A percentile compares a stretch with the other conserved stretches of the same genome.
These are phyloP conservation scores for Acanthamoeba royreba DNA, from an alignment of 208 protist species.

Conservation along the genomic window DNA sequence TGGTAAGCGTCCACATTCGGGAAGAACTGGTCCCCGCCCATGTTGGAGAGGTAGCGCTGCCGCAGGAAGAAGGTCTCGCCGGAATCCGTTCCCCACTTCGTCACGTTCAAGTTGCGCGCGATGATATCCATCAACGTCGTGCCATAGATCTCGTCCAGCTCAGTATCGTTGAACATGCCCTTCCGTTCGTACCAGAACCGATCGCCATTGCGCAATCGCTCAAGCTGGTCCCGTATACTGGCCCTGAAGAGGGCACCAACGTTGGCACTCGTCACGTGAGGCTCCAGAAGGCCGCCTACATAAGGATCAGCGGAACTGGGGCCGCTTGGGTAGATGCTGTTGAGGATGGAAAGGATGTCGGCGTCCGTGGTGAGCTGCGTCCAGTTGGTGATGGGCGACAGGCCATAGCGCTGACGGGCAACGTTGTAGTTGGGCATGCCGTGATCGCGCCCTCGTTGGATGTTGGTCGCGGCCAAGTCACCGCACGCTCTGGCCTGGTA, in stretches of 20 bases:
- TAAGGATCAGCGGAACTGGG: slow-evolving; percentile 1
- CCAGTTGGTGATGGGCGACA: background rate
- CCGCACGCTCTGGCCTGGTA: background rate
- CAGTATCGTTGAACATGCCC: background rate
- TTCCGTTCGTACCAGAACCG: slow-evolving; percentile 49
- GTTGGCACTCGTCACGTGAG: background rate
- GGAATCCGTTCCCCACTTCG: background rate
- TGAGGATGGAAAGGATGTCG: background rate
- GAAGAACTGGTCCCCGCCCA: background rate
- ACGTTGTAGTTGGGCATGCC: background rate
- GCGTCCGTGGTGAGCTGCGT: background rate
- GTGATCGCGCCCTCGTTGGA: slow-evolving; percentile 1
- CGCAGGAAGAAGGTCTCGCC: background rate
- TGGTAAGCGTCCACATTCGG: background rate
- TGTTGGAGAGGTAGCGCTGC: background rate
- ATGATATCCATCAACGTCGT: slow-evolving; percentile 11
- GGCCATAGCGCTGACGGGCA: background rate
- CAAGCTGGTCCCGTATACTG: slow-evolving; percentile 1
- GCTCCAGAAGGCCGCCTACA: background rate
- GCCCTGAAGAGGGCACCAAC: slow-evolving; percentile 21
- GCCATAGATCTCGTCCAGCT: background rate
- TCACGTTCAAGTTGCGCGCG: background rate
- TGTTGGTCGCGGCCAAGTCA: slow-evolving; percentile 28
- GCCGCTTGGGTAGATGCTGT: background rate
- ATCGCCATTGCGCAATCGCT: slow-evolving; percentile 39